Evolutionary conservation across 2,329 filamentous ascomycete genomes (phyloP).

Genomic region (Lojkania enalia): DNA sequence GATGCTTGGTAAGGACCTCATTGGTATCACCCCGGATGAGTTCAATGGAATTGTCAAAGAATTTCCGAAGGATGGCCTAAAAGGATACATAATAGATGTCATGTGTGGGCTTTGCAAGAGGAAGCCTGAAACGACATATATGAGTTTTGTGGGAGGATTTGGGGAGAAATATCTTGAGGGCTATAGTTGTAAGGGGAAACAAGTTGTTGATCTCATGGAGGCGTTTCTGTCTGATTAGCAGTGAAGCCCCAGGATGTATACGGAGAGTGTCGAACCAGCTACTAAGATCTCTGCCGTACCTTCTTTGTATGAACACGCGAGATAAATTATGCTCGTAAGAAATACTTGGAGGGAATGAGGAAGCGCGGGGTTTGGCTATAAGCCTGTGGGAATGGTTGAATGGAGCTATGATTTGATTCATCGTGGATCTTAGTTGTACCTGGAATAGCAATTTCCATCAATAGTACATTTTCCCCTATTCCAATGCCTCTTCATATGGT

Average conservation of each 20-base stretch:
- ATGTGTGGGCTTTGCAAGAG: constrained; percentile 46
- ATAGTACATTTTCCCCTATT: too few relatives aligned
- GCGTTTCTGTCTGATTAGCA: constrained; percentile 10
- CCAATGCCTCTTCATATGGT: too few relatives aligned
- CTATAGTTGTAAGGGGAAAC: constrained; percentile 36
- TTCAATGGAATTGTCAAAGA: constrained; percentile 39
- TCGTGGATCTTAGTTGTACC: too few relatives aligned
- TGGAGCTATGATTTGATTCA: too few relatives aligned
- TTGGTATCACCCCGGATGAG: constrained; percentile 34
- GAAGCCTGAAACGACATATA: constrained; percentile 48
- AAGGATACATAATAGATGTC: constrained; percentile 41
- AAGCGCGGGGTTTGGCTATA: too few relatives aligned
- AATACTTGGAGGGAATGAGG: too few relatives aligned
- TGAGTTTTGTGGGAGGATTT: constrained; percentile 40
- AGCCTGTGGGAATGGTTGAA: too few relatives aligned
- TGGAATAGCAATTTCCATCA: too few relatives aligned
- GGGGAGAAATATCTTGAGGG: constrained; percentile 44
- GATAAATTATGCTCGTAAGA: too few relatives aligned
- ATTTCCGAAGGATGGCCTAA: constrained; percentile 44
- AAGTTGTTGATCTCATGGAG: constrained; percentile 11
- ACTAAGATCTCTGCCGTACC: too few relatives aligned
- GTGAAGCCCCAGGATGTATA: constrained; percentile 17
- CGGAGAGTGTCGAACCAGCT: too few relatives aligned
- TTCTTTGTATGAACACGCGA: too few relatives aligned
- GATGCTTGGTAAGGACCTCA: constrained; percentile 47